These are phyloP conservation scores for Gossypium mustelinum DNA, from an alignment of 345 rosid genomes.

Conservation along the genomic window DNA sequence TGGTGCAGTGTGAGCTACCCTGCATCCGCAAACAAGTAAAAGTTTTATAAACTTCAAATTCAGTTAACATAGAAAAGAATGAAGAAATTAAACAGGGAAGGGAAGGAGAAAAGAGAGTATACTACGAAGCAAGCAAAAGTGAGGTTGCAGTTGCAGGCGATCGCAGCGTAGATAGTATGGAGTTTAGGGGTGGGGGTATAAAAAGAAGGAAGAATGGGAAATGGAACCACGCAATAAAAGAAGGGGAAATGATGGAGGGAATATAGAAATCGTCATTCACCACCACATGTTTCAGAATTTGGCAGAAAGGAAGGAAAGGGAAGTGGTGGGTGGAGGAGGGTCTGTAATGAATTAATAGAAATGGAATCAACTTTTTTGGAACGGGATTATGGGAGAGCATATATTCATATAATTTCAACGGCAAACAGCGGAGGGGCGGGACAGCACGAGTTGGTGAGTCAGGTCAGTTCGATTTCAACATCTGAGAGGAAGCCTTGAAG, in stretches of 20 bases:
- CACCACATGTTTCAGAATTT: conserved; percentile 5
- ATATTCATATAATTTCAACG: not conserved
- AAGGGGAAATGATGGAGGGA: not conserved
- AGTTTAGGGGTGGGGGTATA: not conserved
- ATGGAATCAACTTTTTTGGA: conserved; percentile 15
- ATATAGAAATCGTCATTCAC: conserved; percentile 5
- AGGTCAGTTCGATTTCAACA: not conserved
- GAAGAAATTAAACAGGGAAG: not conserved
- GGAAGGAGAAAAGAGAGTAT: not conserved
- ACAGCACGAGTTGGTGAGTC: not conserved
- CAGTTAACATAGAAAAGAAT: not conserved
- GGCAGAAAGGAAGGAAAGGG: not conserved
- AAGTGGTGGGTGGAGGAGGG: not conserved
- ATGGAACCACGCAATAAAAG: conserved; percentile 9
- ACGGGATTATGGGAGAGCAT: not conserved
- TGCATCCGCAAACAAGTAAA: conserved; percentile 4
- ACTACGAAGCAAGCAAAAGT: conserved; percentile 2
- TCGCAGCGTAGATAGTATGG: conserved; percentile 16
- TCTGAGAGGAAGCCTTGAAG: not conserved
- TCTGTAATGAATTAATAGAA: not conserved
- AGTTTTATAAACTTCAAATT: not conserved
- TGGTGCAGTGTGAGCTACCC: conserved; percentile 11
- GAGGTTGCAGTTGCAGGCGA: conserved; percentile 5
- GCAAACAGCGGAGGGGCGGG: not conserved
- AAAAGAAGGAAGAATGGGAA: conserved; percentile 1